Evolutionary conservation across 805 yeast genomes (phyloP).

Genomic region (Millerago galiae): DNA sequence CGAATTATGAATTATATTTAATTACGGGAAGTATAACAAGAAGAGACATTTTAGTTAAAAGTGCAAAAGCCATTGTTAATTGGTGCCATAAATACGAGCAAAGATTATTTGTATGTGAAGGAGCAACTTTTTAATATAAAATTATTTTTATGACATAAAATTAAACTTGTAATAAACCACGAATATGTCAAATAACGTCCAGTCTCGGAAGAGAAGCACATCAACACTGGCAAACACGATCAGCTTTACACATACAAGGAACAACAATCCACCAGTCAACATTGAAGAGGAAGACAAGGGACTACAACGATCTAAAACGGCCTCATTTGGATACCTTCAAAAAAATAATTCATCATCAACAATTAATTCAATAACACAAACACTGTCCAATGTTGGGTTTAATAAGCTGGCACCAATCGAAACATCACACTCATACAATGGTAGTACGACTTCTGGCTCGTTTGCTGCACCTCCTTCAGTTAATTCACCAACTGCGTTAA

Average conservation of each 20-base stretch:
- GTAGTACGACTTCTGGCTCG: background rate
- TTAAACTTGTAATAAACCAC: too few relatives aligned
- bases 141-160: too few relatives aligned
- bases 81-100: slow-evolving; percentile 76
- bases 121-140: slow-evolving; percentile 46
- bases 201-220: slow-evolving; percentile 21
- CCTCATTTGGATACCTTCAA: slow-evolving; percentile 1
- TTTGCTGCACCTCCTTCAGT: background rate
- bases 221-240: slow-evolving; percentile 24
- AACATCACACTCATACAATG: background rate
- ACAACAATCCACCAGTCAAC: background rate
- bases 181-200: background rate
- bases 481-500: background rate
- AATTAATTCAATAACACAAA: slow-evolving; percentile 17
- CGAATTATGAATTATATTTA: slow-evolving; percentile 55
- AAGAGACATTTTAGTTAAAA: slow-evolving; percentile 49
- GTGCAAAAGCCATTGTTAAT: slow-evolving; percentile 56
- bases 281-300: background rate
- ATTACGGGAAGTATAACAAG: slow-evolving; percentile 53
- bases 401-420: slow-evolving; percentile 14
- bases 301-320: slow-evolving; percentile 1
- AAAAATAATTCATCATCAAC: slow-evolving; percentile 19
- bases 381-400: slow-evolving; percentile 24
- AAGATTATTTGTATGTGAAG: slow-evolving; percentile 67
- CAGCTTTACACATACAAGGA: slow-evolving; percentile 20